Evolutionary conservation across 1,284 basidiomycete genomes (phyloP).

Genomic region (Trichosporon coremiiforme): DNA sequence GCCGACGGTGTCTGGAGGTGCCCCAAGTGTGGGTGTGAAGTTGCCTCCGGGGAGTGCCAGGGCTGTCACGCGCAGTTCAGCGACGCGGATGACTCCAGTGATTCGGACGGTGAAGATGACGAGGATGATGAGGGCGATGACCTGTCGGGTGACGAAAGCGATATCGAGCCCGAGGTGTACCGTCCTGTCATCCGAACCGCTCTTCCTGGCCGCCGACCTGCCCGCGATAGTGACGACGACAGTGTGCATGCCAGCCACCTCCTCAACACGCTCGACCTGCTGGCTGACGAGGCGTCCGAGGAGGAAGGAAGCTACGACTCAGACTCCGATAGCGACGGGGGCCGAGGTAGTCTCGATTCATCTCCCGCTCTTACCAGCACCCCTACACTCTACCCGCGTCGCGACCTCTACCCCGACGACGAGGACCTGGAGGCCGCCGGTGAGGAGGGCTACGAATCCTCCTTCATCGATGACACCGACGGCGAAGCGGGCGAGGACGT

Average conservation of each 20-base stretch:
- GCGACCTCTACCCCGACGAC: constrained; percentile 7
- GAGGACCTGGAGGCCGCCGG: constrained; percentile 13
- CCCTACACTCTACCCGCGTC: constrained; percentile 1
- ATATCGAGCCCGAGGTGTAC: neutral
- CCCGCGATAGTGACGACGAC: constrained; percentile 14
- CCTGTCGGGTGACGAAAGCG: neutral
- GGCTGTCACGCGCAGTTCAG: constrained; percentile 42
- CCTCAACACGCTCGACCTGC: constrained; percentile 14
- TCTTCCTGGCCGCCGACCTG: neutral
- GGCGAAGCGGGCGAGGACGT: constrained; percentile 2
- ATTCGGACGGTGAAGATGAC: constrained; percentile 19
- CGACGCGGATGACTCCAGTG: constrained; percentile 24
- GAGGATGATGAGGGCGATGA: constrained; percentile 7
- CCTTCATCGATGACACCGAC: constrained; percentile 30
- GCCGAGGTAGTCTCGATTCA: neutral
- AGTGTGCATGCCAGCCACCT: constrained; percentile 1
- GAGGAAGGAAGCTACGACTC: constrained; percentile 15
- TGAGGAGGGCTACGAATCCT: constrained; percentile 31
- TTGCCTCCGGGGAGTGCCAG: constrained; percentile 39
- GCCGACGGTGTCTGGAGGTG: constrained; percentile 42
- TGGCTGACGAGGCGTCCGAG: constrained; percentile 20
- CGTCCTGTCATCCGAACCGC: constrained; percentile 1
- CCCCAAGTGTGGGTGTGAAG: constrained; percentile 45
- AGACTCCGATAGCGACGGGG: neutral
- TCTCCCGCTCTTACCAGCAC: neutral